Conservation (phyloP, 2,329 filamentous ascomycete species). For the Phaeosphaeriaceae sp. region DNA sequence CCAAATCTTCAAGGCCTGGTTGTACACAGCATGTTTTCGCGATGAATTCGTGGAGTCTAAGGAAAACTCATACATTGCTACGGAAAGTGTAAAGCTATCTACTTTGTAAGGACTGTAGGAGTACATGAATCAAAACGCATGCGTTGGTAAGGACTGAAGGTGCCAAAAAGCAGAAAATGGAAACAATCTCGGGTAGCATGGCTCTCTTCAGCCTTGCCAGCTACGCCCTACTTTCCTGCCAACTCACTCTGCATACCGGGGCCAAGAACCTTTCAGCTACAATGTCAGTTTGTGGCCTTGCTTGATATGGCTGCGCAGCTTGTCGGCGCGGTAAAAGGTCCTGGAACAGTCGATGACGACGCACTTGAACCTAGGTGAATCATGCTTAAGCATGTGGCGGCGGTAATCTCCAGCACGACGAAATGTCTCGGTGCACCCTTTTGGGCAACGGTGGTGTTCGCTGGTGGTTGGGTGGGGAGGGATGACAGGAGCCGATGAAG, state of each 20-base stretch:
- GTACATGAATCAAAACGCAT: background rate
- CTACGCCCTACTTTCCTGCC: background rate
- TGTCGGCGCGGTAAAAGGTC: constrained; percentile 11
- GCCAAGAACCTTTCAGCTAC: background rate
- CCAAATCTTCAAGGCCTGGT: too few species aligned
- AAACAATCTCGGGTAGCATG: background rate
- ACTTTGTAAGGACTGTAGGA: background rate
- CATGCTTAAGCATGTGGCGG: constrained; percentile 5
- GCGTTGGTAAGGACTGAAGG: background rate
- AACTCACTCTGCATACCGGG: background rate
- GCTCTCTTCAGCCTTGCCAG: background rate
- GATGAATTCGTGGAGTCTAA: too few species aligned
- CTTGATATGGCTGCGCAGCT: constrained; percentile 2
- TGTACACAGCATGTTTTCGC: too few species aligned
- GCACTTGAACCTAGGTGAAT: background rate
- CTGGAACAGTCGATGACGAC: background rate
- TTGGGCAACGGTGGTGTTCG: background rate
- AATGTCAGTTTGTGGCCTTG: constrained; percentile 2
- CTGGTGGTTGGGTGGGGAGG: background rate
- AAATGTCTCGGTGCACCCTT: constrained; percentile 1
- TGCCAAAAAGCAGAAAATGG: background rate
- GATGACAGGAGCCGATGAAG: background rate
- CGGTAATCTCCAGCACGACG: constrained; percentile 2
- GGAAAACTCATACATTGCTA: too few species aligned
- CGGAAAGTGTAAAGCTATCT: background rate